These are phyloP conservation scores for Pyrus betulifolia DNA, from an alignment of 306 rosid species.

Conservation along the genomic window DNA sequence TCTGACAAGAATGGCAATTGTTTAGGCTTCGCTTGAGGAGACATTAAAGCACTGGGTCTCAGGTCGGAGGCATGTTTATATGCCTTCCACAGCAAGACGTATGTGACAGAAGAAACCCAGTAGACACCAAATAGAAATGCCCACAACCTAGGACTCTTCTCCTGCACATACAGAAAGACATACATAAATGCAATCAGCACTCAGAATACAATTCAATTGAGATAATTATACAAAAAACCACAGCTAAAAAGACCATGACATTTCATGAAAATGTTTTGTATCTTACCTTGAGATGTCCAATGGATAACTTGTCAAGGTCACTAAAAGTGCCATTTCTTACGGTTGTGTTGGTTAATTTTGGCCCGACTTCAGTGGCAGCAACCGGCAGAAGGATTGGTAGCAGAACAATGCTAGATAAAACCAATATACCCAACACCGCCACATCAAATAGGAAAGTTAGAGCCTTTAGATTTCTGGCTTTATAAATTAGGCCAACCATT, in stretches of 20 bases:
- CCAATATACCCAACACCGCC: conserved; percentile 63
- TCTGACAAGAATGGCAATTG: conserved; percentile 79
- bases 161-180: conserved; percentile 29
- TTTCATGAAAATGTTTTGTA: not conserved
- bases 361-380: conserved; percentile 41
- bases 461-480: not conserved
- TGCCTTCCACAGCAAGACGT: conserved; percentile 73
- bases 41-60: conserved; percentile 54
- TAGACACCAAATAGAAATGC: conserved; percentile 61
- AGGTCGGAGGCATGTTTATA: conserved; percentile 53
- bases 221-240: not conserved
- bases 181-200: not conserved
- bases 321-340: conserved; percentile 48
- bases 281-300: conserved; percentile 57
- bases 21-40: conserved; percentile 60
- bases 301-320: conserved; percentile 66
- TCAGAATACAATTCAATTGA: no score
- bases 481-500: not conserved
- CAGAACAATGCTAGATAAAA: conserved; percentile 59
- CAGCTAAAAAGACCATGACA: not conserved
- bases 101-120: conserved; percentile 67
- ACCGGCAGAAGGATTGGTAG: conserved; percentile 79
- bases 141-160: conserved; percentile 63
- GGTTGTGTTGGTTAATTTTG: no score
- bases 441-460: conserved; percentile 14